Evolutionary conservation across 179 eudicot genomes (phyloP), one percentile per base, ranked within the genome.

Genomic region (Nepenthes alata): DNA sequence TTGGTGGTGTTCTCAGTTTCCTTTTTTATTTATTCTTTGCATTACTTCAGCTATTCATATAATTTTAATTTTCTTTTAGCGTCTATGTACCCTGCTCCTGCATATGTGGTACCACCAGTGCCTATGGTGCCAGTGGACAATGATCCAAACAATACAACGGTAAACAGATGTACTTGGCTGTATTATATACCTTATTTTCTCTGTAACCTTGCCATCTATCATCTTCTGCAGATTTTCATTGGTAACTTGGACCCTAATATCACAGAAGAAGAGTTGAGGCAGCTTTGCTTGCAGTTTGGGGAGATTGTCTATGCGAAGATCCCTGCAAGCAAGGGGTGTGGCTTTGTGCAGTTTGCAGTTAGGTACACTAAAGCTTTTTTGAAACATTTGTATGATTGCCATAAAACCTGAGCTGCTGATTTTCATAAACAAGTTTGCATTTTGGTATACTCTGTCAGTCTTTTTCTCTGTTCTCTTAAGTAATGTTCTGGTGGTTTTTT

Each of bases 181-280:
- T 49, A 3, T 49, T 10, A 16, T 35, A 11, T 35, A 16, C 10
- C 4, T 35, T 16, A 7, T 35, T 55, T 6, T 10, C 11, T 25
- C 58, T 55, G 3, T 9, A 16, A 3, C 13, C 25, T 10, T 6
- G 8, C 7, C 7, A 6, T 14, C 57, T 52, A 11, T 41, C 7
- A 13, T 47, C 11, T 60, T 51, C 47, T 72, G 64, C 86, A 93
- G 98, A 83, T 93, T 60, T 93, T 75, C 59, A 52, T 93, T 57
- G 98, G 95, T 34, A 89, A 85, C 80, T 77, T 93, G 77, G 98
- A 93, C 68, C 82, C 86, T 48, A 89, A 82, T 72, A 78, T 89
- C 50, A 73, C 88, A 1, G 98, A 93, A 74, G 98, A 93, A 35
- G 98, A 93, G 69, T 73, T 93, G 78, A 86, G 76, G 80, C 96